A percentile compares a stretch with the other conserved stretches of the same genome.
These are phyloP conservation scores for Syncephalis fuscata DNA, from an alignment of 371 early-diverging fungal genomes.

Conservation along the genomic window DNA sequence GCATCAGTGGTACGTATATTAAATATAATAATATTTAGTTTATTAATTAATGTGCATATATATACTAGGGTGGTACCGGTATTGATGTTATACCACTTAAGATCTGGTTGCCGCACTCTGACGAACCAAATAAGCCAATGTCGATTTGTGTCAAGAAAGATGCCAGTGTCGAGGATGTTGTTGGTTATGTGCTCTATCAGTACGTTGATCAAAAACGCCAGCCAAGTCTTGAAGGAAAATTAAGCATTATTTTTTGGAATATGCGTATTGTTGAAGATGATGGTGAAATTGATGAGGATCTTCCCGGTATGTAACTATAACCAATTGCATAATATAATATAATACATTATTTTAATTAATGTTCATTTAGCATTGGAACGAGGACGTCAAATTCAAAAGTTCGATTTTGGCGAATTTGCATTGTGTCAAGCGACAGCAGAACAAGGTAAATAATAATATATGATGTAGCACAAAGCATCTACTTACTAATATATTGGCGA, in stretches of 20 bases:
- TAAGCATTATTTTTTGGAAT: conserved; percentile 59
- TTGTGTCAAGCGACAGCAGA: conserved; percentile 60
- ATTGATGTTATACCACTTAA: conserved; percentile 34
- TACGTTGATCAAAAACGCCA: conserved; percentile 47
- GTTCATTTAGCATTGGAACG: conserved; percentile 58
- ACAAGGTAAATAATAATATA: conserved; percentile 29
- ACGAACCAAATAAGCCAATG: conserved; percentile 33
- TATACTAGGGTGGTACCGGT: conserved; percentile 37
- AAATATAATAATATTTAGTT: neutral
- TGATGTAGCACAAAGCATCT: neutral
- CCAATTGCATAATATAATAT: neutral
- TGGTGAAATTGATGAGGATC: conserved; percentile 88
- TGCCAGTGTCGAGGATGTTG: conserved; percentile 81
- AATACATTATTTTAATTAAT: neutral
- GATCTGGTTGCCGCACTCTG: conserved; percentile 39
- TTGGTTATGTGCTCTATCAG: conserved; percentile 71
- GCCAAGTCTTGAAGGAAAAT: conserved; percentile 41
- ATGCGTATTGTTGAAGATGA: conserved; percentile 88
- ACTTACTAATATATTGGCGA: neutral
- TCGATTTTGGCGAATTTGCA: conserved; percentile 83
- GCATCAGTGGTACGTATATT: conserved; percentile 21
- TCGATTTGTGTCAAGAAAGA: conserved; percentile 55
- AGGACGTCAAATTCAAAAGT: conserved; percentile 62
- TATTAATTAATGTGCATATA: neutral
- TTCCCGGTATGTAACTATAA: conserved; percentile 53